Base-by-base conservation (phyloP, 2,329 filamentous ascomycete species). In the Paramyrothecium sp. region DNA sequence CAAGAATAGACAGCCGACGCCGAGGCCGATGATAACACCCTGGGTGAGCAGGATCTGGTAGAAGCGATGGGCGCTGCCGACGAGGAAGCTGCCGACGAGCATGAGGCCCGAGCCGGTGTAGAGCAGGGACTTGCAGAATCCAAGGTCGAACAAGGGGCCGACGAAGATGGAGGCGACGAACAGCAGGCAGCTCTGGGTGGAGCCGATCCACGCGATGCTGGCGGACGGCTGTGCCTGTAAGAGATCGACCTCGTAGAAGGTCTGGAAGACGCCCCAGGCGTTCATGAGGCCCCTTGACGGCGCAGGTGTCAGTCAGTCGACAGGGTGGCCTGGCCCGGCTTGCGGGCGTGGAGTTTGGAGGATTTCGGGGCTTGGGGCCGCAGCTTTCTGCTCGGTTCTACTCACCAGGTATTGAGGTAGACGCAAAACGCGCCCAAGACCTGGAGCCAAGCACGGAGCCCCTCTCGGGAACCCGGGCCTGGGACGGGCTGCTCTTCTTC, bases 41-140 rank as follows among this genome's bases (percentile, higher is more conserved):
- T 72, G 71, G 1, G 68, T 56, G 5, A 73, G 63, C 17, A 49
- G 20, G 58, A 73, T 60, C 38, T 73, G 70, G 59, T 69, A 73
- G 64, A 69, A 73, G 48, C 65, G 16, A 11, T 85, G 65, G n/a
- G 81, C 79, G 52, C 74, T 63, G 57, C 72, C 74, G 34, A 77
- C 52, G 7, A 79, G 65, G 3, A 78, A 57, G 1, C 61, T 68
- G 34, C 67, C 69, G 13, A 74, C 67, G 66, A 73, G 67, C 56
- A 71, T 72, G 58, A 76, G 65, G 12, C 74, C 75, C 26, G 76
- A 65, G 2, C 73, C 65, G 3, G 71, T 65, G 2, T 22, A 49
- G 73, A 58, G 41, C 69, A 66, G 5, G 63, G 52, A 19, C 72
- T 72, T 4, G 66, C 52, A 20, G 61, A 73, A 67, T 7, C 76